Evolutionary conservation across 352 stramenopile species (phyloP).

Genomic region (Globisporangium viniferum): DNA sequence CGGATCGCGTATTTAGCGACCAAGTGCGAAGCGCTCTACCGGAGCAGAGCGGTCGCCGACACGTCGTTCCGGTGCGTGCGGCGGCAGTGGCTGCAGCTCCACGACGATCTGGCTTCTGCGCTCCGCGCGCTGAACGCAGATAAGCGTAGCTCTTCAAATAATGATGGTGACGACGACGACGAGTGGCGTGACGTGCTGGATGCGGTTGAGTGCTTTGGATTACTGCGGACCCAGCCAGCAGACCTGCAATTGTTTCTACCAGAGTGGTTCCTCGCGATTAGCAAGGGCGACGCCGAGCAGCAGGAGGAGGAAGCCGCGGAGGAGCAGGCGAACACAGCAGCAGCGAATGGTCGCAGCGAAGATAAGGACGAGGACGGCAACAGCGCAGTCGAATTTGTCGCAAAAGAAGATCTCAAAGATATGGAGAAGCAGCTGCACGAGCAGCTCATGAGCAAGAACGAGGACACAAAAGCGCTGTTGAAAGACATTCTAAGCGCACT

Average conservation of each 20-base stretch:
- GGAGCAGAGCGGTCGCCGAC: slow-evolving; percentile 39
- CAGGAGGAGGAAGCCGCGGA: slow-evolving; percentile 19
- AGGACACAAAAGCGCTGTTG: slow-evolving; percentile 32
- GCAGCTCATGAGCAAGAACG: slow-evolving; percentile 35
- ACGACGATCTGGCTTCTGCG: slow-evolving; percentile 49
- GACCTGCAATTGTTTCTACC: slow-evolving; percentile 54
- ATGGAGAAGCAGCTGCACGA: slow-evolving; percentile 39
- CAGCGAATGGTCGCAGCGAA: not conserved
- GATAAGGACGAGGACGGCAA: slow-evolving; percentile 6
- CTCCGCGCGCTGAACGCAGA: slow-evolving; percentile 18
- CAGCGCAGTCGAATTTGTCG: slow-evolving; percentile 20
- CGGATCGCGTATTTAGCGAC: slow-evolving; percentile 60
- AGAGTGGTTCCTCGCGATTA: slow-evolving; percentile 72
- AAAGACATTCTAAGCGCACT: slow-evolving; percentile 33
- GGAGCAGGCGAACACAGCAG: not conserved
- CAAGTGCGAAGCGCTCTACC: slow-evolving; percentile 73
- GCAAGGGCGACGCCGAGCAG: slow-evolving; percentile 35
- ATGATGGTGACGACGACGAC: slow-evolving; percentile 20
- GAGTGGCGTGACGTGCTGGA: slow-evolving; percentile 33
- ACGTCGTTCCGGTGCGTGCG: slow-evolving; percentile 55
- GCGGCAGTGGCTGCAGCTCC: slow-evolving; percentile 60
- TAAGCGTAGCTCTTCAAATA: not conserved
- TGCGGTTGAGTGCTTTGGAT: slow-evolving; percentile 40
- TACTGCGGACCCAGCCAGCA: slow-evolving; percentile 32
- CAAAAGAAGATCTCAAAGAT: slow-evolving; percentile 33